Conservation (phyloP, 1,284 basidiomycete genomes). For the Puccinia hordei region DNA sequence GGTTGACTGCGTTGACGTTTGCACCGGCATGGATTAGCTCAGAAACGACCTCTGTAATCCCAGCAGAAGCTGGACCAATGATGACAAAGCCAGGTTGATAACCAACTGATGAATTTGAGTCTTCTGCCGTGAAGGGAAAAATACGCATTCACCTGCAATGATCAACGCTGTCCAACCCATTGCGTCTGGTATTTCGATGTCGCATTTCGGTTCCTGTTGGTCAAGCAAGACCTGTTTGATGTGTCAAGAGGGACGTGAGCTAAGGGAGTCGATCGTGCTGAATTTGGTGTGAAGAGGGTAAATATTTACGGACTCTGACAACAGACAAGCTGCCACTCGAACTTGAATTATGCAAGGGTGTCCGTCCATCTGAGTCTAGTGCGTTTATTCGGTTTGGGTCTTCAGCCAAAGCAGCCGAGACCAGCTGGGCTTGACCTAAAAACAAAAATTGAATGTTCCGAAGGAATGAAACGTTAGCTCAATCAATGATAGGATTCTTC, state of each 20-base stretch:
- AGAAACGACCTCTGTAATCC: conserved; percentile 73
- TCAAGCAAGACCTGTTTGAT: conserved; percentile 47
- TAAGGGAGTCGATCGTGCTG: not conserved
- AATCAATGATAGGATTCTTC: not conserved
- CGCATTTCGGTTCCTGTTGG: conserved; percentile 35
- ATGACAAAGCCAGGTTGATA: conserved; percentile 22
- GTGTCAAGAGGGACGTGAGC: not conserved
- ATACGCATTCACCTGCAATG: conserved; percentile 68
- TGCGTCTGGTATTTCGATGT: conserved; percentile 64
- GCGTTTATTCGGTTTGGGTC: conserved; percentile 31
- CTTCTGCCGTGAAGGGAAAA: not conserved
- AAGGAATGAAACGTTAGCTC: not conserved
- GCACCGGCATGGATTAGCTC: conserved; percentile 83
- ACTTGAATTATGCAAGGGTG: conserved; percentile 39
- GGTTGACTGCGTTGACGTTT: conserved; percentile 75
- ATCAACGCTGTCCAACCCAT: conserved; percentile 85
- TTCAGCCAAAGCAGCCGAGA: conserved; percentile 40
- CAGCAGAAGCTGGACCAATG: conserved; percentile 70
- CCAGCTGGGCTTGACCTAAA: conserved; percentile 44
- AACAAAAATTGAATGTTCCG: too few species aligned
- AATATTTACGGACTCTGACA: conserved; percentile 35
- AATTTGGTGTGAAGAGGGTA: not conserved
- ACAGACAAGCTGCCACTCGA: conserved; percentile 45
- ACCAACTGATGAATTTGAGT: not conserved
- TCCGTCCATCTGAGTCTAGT: conserved; percentile 40